A percentile compares a stretch with the other conserved stretches of the same genome.
These are phyloP conservation scores for Aquilaria malaccensis DNA, from an alignment of 345 rosid genomes.

Conservation along the genomic window DNA sequence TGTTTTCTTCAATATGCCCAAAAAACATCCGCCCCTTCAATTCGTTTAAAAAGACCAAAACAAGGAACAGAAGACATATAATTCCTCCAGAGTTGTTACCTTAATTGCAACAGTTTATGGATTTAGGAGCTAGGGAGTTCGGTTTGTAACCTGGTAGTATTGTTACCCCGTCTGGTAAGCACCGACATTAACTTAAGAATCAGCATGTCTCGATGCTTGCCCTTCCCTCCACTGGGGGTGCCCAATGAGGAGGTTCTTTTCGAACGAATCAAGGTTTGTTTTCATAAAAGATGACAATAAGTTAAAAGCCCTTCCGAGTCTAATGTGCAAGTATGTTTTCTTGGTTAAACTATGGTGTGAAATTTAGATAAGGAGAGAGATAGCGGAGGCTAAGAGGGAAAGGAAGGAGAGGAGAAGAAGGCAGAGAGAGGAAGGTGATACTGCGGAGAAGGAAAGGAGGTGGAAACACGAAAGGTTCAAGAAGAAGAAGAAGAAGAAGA, in stretches of 20 bases:
- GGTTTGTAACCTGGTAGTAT: background rate
- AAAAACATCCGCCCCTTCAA: background rate
- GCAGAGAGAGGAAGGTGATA: background rate
- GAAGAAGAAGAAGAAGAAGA: background rate
- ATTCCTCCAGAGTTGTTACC: background rate
- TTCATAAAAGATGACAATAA: no score
- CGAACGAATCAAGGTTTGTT: conserved; percentile 5
- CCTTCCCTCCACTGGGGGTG: conserved; percentile 13
- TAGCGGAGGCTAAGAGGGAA: background rate
- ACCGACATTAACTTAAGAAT: no score
- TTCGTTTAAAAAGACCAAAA: no score
- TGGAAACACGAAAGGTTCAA: conserved; percentile 3
- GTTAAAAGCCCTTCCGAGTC: no score
- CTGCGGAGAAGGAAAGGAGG: background rate
- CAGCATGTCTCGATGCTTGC: conserved; percentile 14
- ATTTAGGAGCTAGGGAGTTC: background rate
- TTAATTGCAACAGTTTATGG: background rate
- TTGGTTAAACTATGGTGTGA: background rate
- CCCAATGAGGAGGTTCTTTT: conserved; percentile 1
- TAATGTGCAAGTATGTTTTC: background rate
- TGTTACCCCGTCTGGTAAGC: no score
- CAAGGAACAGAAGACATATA: background rate
- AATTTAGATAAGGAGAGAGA: conserved; percentile 6
- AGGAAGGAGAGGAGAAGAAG: background rate
- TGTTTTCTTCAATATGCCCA: background rate